Evolutionary conservation across 495 filamentous ascomycete genomes (phyloP), one percentile per base, ranked within the genome.

Genomic region (Penicillium ochrochloron): DNA sequence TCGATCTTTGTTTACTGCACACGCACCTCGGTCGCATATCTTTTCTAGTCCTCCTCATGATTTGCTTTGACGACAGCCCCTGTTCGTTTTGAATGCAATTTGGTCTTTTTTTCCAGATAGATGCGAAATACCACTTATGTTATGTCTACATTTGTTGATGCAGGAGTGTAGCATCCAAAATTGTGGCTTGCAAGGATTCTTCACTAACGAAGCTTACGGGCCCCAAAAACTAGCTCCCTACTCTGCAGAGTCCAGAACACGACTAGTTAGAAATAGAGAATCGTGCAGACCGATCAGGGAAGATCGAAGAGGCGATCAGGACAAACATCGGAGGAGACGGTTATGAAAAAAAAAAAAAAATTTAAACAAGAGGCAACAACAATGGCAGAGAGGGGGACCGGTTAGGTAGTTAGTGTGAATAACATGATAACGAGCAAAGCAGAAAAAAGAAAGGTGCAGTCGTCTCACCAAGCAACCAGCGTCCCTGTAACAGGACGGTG

Each of bases 401-500:
- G n/a, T n/a, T n/a, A n/a, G n/a, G n/a, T n/a, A n/a, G n/a, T n/a
- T n/a, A n/a, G n/a, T n/a, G n/a, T n/a, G n/a, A n/a, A n/a, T n/a
- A n/a, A n/a, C n/a, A n/a, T n/a, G n/a, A n/a, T n/a, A n/a, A n/a
- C n/a, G n/a, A n/a, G n/a, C 55, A 59, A 48, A 57, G 52, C 48
- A 42, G 5, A 65, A 60, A 66, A 63, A 61, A 59, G 35, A 39
- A 60, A 66, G 39, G 29, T 56, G 63, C 57, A 60, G 79, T 80
- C 69, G 78, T 75, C 66, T 61, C 72, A 71, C 78, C 79, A 75
- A 78, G 73, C 66, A 75, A 73, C 71, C 73, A 72, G 65, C 56
- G 72, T 73, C 74, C 81, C 72, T 76, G 76, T 78, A 80, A 79
- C 77, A 62, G 66, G 73, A 72, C 76, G 80, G 78, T 85, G 83